Evolutionary conservation across 805 yeast genomes (phyloP), one percentile per base, ranked within the genome.

Genomic region (Cyberlindnera misumaiensis): DNA sequence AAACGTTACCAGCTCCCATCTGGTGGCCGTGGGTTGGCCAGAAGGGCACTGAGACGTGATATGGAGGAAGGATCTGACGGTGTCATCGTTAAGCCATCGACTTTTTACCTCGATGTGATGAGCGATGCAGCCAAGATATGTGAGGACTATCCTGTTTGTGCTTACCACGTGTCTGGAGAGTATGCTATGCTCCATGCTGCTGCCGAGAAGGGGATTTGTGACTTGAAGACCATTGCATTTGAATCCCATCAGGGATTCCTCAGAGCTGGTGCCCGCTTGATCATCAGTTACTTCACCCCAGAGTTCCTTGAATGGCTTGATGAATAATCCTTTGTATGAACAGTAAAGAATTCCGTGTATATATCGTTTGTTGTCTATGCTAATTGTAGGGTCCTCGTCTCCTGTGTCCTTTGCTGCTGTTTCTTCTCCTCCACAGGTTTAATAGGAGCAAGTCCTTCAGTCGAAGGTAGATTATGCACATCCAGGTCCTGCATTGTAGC

Each of bases 131-230:
- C 89, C 28, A 79, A 75, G 52, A 70, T 89, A 38, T 85, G 95
- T 55, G 62, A 66, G 36, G 93, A 93, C 58, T 76, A 83, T 51
- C 98, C 98, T 20, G 67, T 93, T 38, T 87, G 96, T 54, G 89
- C 95, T 20, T 93, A 93, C 63, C 98, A 93, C 62, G 98, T 93
- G 17, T 79, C 90, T 58, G 98, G 98, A 30, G 98, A 93, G 64
- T 93, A 75, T 56, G 97, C 97, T 25, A 93, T 93, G 98, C 63
- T 93, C 47, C 95, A 89, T 57, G 98, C 98, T 7, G 97, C 96
- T 38, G 97, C 97, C 24, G 97, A 88, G 55, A 88, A 88, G 70
- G 95, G 95, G 28, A 73, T 89, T 43, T 84, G 82, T 44, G 97
- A 90, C 60, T 72, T 93, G 62, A 82, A 85, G 63, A 62, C 77